Evolutionary conservation across 192 early-diverging fungal genomes (phyloP), one percentile per base, ranked within the genome.

Genomic region (Coemansia sp.): DNA sequence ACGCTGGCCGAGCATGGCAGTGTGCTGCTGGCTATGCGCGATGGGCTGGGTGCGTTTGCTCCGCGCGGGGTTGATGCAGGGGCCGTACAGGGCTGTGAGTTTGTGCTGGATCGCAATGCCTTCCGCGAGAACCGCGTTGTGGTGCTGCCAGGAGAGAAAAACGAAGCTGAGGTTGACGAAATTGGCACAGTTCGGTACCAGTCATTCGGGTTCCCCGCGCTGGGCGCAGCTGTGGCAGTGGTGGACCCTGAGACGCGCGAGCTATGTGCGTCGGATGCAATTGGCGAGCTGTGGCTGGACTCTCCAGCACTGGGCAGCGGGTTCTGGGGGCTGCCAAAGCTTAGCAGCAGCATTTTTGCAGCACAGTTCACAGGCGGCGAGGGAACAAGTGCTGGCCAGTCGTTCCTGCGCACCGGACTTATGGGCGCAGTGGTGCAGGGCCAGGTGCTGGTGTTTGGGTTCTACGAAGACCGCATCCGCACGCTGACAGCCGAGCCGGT

Each of bases 241-340:
- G 92, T 94, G 0, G 90, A 94, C 59, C 91, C 92, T 2, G 88
- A 92, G 45, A 91, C 91, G 59, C 86, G 85, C 12, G 85, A 87
- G 17, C 72, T 94, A 27, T 91, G 88, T 45, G 84, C 87, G 7
- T 77, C 88, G 1, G 86, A 91, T 71, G 81, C 86, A 1, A 85
- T 93, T 57, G 93, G 93, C 47, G 93, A 94, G 79, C 83, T 94
- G n/a, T 93, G 92, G 91, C 82, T 93, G 7, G 84, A 88, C 67
- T 87, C 90, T 3, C 88, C 89, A 12, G 86, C 84, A 25, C 74
- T 94, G 43, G 85, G 87, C 7, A 84, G 83, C 23, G 89, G 88
- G 6, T 93, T 93, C 80, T 92, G 89, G 91, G 87, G 82, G 14
- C 70, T 93, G 31, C 86, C 90, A 14, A 88, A 87, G 61, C 85